Conservation (phyloP, 2,329 filamentous ascomycete species). For the Penicillium sp. region DNA sequence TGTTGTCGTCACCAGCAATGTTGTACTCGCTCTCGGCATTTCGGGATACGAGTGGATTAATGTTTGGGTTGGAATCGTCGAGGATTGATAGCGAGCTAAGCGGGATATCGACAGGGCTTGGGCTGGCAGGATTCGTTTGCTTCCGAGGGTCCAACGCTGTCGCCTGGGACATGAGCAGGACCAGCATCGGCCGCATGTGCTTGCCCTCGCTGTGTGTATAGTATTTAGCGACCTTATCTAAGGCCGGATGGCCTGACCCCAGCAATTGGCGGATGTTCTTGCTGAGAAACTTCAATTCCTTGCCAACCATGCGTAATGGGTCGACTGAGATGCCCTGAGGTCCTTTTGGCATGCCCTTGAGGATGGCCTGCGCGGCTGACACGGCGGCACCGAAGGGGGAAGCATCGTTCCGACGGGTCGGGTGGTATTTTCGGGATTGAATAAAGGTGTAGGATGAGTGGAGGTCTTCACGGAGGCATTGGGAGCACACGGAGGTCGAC, state of each 20-base stretch:
- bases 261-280: constrained; percentile 92
- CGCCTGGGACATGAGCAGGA: constrained; percentile 93
- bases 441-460: constrained; percentile 22
- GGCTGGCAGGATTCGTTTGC: constrained; percentile 40
- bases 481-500: constrained; percentile 40
- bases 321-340: constrained; percentile 70
- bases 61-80: constrained; percentile 76
- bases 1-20: constrained; percentile 54
- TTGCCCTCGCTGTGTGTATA: constrained; percentile 97
- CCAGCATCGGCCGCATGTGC: constrained; percentile 90
- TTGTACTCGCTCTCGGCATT: constrained; percentile 37
- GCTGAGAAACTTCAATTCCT: constrained; percentile 94
- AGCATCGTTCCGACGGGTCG: constrained; percentile 40
- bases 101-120: constrained; percentile 55
- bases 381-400: constrained; percentile 47
- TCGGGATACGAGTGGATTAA: constrained; percentile 54
- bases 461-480: constrained; percentile 42
- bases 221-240: constrained; percentile 96
- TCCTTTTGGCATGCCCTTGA: constrained; percentile 44
- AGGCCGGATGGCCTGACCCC: constrained; percentile 87
- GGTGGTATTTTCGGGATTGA: constrained; percentile 41
- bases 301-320: constrained; percentile 84
- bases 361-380: constrained; percentile 54
- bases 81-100: constrained; percentile 65
- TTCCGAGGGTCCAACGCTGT: constrained; percentile 75